phyloP scores from a whole-genome alignment of 495 filamentous ascomycete genomes.

The Cryomyces minteri region DNA sequence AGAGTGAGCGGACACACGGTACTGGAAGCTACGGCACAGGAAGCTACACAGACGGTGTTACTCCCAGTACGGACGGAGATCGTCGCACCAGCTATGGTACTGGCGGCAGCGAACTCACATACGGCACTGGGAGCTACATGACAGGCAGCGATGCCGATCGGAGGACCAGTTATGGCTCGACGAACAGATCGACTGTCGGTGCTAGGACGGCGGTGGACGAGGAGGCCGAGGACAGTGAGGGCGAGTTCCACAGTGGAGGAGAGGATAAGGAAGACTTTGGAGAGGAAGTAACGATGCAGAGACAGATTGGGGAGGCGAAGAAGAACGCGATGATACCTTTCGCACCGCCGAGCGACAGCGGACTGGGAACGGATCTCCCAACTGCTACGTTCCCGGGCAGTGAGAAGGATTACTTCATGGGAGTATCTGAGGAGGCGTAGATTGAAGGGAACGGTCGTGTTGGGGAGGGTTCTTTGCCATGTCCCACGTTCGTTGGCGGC shows the following conservation, averaged over 20 bases:
- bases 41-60: constrained; percentile 14
- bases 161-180: constrained; percentile 31
- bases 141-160: constrained; percentile 27
- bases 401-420: constrained; percentile 11
- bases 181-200: constrained; percentile 18
- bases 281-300: constrained; percentile 1
- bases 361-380: constrained; percentile 19
- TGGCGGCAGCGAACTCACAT: constrained; percentile 28
- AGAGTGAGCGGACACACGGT: constrained; percentile 4
- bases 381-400: constrained; percentile 12
- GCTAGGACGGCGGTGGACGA: constrained; percentile 16
- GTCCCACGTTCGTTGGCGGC: no score
- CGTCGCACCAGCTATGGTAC: constrained; percentile 33
- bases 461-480: no score
- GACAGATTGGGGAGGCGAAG: constrained; percentile 1
- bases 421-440: constrained; percentile 8
- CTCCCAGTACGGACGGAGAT: constrained; percentile 22
- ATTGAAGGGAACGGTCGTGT: no score
- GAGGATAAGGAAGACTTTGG: constrained; percentile 8
- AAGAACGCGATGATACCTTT: constrained; percentile 7
- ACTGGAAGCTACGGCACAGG: constrained; percentile 9
- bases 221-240: constrained; percentile 9
- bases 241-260: neutral
- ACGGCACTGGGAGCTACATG: constrained; percentile 29
- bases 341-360: constrained; percentile 18